phyloP scores from a whole-genome alignment of 345 rosid species.

The Lumnitzera racemosa region DNA sequence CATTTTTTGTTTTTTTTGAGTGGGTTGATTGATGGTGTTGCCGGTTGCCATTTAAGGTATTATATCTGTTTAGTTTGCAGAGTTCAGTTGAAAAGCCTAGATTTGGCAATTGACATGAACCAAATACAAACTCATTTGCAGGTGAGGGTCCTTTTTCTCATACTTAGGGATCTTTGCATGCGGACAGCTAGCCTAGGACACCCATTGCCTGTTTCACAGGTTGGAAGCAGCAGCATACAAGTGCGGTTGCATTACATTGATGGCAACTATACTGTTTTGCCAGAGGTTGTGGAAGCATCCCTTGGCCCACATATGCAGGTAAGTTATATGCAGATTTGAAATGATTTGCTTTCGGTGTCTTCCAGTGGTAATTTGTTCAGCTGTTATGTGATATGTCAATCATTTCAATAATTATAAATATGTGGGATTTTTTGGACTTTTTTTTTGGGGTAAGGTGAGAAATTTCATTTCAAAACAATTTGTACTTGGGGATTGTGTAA shows the following conservation, averaged over 20 bases:
- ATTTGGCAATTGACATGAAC: slow-evolving; percentile 1
- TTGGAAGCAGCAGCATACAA: slow-evolving; percentile 79
- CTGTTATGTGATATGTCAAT: too few relatives aligned
- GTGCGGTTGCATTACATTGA: slow-evolving; percentile 97
- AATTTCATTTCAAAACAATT: too few relatives aligned
- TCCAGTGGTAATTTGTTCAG: too few relatives aligned
- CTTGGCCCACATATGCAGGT: slow-evolving; percentile 99
- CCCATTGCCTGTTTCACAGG: slow-evolving; percentile 92
- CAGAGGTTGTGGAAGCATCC: slow-evolving; percentile 99
- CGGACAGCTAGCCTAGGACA: slow-evolving; percentile 68
- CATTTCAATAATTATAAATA: too few relatives aligned
- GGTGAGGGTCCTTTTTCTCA: slow-evolving; percentile 96
- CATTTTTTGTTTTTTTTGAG: too few relatives aligned
- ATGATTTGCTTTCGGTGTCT: too few relatives aligned
- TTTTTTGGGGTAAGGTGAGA: too few relatives aligned
- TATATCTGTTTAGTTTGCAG: too few relatives aligned
- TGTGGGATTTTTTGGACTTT: too few relatives aligned
- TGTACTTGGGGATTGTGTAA: too few relatives aligned
- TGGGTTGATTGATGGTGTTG: too few relatives aligned
- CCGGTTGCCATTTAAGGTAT: too few relatives aligned
- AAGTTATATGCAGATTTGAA: not conserved
- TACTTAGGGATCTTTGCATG: slow-evolving; percentile 95
- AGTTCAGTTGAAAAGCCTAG: not conserved
- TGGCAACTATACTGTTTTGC: slow-evolving; percentile 93
- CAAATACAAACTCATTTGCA: slow-evolving; percentile 14